phyloP scores from a whole-genome alignment of 2,329 filamentous ascomycete species.

The Chrysosporium queenslandicum region DNA sequence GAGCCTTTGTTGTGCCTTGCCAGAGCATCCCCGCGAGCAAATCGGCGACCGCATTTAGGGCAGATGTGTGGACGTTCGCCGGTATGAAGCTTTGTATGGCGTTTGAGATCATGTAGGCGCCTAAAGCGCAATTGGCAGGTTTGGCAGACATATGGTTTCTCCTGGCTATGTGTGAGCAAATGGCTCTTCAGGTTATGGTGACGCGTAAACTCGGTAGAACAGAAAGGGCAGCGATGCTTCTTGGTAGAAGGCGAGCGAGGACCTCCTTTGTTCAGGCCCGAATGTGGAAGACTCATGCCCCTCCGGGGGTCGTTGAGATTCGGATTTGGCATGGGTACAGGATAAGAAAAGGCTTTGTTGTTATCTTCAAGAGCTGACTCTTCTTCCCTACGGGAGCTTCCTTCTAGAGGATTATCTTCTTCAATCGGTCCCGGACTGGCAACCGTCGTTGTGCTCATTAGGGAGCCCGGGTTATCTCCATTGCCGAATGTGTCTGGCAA shows the following conservation, averaged over 20 bases:
- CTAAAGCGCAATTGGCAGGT: constrained; percentile 91
- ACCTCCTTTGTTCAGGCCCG: constrained; percentile 46
- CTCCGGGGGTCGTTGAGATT: constrained; percentile 43
- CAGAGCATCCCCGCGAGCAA: constrained; percentile 87
- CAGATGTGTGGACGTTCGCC: constrained; percentile 93
- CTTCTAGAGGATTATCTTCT: constrained; percentile 35
- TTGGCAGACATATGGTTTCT: constrained; percentile 91
- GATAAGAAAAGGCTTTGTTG: constrained; percentile 55
- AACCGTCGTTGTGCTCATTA: constrained; percentile 42
- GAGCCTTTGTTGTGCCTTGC: constrained; percentile 92
- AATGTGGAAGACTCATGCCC: constrained; percentile 49
- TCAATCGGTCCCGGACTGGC: constrained; percentile 41
- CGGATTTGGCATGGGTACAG: constrained; percentile 44
- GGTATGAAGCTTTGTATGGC: constrained; percentile 92
- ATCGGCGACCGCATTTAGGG: constrained; percentile 85
- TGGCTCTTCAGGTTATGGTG: constrained; percentile 98
- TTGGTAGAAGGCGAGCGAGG: constrained; percentile 67
- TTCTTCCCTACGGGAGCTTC: constrained; percentile 31
- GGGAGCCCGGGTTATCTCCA: constrained; percentile 42
- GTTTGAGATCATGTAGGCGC: constrained; percentile 85
- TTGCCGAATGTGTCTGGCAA: constrained; percentile 39
- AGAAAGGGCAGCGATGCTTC: constrained; percentile 94
- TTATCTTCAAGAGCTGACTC: constrained; percentile 31
- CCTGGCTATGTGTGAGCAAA: constrained; percentile 91
- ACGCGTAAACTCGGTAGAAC: constrained; percentile 89